Evolutionary conservation across 768 basidiomycete genomes (phyloP).

Genomic region (Hypholoma fasciculare): DNA sequence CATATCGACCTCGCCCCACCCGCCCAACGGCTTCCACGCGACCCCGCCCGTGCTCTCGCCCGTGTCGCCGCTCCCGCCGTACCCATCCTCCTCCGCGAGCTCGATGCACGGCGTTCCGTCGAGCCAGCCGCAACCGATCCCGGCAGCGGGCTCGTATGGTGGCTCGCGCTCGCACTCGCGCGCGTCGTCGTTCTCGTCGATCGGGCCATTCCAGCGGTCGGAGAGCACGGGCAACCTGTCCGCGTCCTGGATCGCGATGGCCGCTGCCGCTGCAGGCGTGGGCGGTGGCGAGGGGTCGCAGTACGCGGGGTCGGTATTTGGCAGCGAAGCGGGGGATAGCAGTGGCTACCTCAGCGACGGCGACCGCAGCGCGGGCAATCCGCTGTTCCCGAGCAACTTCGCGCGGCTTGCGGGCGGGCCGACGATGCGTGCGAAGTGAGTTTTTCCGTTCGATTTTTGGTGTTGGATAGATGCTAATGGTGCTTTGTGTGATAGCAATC

Average conservation of each 20-base stretch:
- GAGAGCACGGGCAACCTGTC: constrained; percentile 28
- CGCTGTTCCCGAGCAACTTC: constrained; percentile 79
- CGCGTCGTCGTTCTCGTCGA: constrained; percentile 23
- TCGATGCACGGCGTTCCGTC: constrained; percentile 1
- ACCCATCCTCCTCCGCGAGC: constrained; percentile 12
- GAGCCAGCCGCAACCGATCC: constrained; percentile 7
- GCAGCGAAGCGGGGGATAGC: constrained; percentile 28
- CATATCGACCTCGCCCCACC: constrained; percentile 46
- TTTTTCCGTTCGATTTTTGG: neutral
- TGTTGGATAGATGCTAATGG: neutral
- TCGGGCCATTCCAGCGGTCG: constrained; percentile 36
- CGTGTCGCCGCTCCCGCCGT: constrained; percentile 25
- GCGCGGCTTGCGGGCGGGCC: constrained; percentile 19
- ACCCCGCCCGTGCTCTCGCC: constrained; percentile 26
- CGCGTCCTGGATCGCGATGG: constrained; percentile 21
- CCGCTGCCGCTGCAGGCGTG: constrained; percentile 20
- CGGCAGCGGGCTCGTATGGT: neutral
- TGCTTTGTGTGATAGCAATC: neutral
- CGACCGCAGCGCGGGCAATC: constrained; percentile 71
- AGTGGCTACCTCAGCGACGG: constrained; percentile 34
- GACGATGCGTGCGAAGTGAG: constrained; percentile 21
- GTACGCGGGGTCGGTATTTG: constrained; percentile 17
- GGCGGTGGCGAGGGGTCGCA: constrained; percentile 13
- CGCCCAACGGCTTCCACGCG: constrained; percentile 22
- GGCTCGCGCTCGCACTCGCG: constrained; percentile 20